Evolutionary conservation across 148 eudicot genomes (phyloP), one percentile per base, ranked within the genome.

Genomic region (Bassia scoparia): DNA sequence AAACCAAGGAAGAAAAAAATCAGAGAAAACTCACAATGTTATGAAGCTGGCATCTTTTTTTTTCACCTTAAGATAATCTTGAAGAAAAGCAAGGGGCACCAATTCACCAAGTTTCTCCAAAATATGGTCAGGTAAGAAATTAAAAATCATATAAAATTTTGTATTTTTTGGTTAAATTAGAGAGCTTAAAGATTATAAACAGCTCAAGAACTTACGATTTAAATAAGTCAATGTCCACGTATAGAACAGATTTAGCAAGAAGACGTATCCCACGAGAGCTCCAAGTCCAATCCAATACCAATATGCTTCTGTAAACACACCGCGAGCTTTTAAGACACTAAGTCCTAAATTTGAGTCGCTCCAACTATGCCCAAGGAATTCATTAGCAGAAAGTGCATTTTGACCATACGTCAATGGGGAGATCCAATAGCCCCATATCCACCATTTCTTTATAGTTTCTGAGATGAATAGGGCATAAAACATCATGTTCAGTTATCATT

Each of bases 371-470:
- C 98, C 96, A 20, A 84, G 88, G 78, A 94, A 90, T 83, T 90
- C 98, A 80, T 93, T 93, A 73, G 87, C 98, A 17, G 83, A 77
- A 35, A 93, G 74, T 26, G 96, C 91, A 72, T 88, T 93, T 59
- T 88, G 89, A 24, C 77, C 91, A 74, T 93, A 93, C 87, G 74
- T 88, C 81, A 93, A 1, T 3, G 98, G 98, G 60, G 96, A 93
- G 52, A 83, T n/a, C 96, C 93, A 93, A 69, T 93, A 90, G 46
- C 98, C 93, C 98, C 98, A 93, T 76, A 84, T 86, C 96, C 93
- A 93, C 98, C 98, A 93, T 46, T 77, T 80, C 76, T 84, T 90
- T 65, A 93, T 74, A 56, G 80, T 72, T 65, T 86, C 98, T 88
- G 84, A 69, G 31, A 49, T 18, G 16, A 15, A 75, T 10, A 49